Percentiles rank a stretch among this genome's conserved stretches.
These are phyloP conservation scores for Eucalyptus guilfoylei DNA, from an alignment of 345 rosid genomes.

Conservation along the genomic window DNA sequence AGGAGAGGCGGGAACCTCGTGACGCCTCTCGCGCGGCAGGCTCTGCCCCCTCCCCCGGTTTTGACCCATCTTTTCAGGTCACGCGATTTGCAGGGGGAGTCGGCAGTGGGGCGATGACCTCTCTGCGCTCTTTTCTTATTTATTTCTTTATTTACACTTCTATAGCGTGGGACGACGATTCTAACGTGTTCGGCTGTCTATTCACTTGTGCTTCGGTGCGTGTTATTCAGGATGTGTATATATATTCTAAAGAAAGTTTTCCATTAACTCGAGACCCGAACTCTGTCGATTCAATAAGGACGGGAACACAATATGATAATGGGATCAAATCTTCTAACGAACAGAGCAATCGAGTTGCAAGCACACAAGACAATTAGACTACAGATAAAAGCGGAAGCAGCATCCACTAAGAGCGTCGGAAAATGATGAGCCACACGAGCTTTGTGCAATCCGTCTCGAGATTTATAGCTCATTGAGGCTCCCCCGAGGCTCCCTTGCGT, in stretches of 20 bases:
- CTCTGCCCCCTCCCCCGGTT: neutral
- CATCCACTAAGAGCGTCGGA: neutral
- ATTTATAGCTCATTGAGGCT: neutral
- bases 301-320: neutral
- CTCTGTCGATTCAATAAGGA: neutral
- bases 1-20: neutral
- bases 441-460: neutral
- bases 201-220: no score
- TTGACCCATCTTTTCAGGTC: neutral
- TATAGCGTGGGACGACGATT: neutral
- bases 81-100: neutral
- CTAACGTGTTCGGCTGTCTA: neutral
- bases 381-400: neutral
- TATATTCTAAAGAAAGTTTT: neutral
- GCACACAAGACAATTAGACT: neutral
- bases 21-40: neutral
- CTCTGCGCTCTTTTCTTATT: neutral
- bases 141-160: neutral
- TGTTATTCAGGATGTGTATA: no score
- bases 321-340: neutral
- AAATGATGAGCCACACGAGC: neutral
- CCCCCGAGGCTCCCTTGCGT: neutral
- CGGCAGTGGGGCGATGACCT: neutral
- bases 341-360: neutral
- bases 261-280: neutral